phyloP scores from a whole-genome alignment of 2,329 filamentous ascomycete genomes.

The Furcasterigmium furcatum region DNA sequence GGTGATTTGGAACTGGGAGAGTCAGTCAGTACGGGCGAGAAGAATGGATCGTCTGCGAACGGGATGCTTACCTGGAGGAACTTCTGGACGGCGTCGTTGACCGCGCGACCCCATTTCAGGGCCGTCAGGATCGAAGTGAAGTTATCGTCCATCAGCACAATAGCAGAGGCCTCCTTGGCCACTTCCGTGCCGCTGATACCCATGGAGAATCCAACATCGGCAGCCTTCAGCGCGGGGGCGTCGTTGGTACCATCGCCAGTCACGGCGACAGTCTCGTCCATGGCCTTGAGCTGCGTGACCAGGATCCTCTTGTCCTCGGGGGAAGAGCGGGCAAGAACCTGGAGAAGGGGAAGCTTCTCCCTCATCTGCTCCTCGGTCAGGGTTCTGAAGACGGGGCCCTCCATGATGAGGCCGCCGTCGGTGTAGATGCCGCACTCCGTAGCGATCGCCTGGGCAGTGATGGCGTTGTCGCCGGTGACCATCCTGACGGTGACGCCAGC shows the following conservation, averaged over 20 bases:
- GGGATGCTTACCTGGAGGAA: slow-evolving; percentile 52
- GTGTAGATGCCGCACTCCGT: slow-evolving; percentile 63
- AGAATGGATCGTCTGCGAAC: too few relatives aligned
- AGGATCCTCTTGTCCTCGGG: slow-evolving; percentile 58
- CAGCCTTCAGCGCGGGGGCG: slow-evolving; percentile 61
- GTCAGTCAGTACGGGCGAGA: slow-evolving; percentile 2
- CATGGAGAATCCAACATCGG: slow-evolving; percentile 68
- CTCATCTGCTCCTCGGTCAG: slow-evolving; percentile 50
- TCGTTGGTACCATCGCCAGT: slow-evolving; percentile 69
- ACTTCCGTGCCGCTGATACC: slow-evolving; percentile 65
- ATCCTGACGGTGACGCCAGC: slow-evolving; percentile 69
- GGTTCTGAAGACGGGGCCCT: slow-evolving; percentile 59
- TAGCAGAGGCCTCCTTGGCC: slow-evolving; percentile 66
- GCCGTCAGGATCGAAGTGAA: slow-evolving; percentile 65
- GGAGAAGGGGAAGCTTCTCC: slow-evolving; percentile 42
- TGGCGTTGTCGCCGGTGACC: slow-evolving; percentile 67
- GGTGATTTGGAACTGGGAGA: slow-evolving; percentile 57
- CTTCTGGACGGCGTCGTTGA: slow-evolving; percentile 66
- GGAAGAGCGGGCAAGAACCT: slow-evolving; percentile 55
- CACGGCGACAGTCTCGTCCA: slow-evolving; percentile 57
- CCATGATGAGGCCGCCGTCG: slow-evolving; percentile 57
- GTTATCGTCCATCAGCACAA: slow-evolving; percentile 66
- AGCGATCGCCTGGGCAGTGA: slow-evolving; percentile 63
- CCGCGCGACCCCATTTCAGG: slow-evolving; percentile 65
- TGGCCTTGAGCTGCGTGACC: slow-evolving; percentile 48